phyloP scores from a whole-genome alignment of 73 alveolate genomes.

The Symbiodinium pilosum region DNA sequence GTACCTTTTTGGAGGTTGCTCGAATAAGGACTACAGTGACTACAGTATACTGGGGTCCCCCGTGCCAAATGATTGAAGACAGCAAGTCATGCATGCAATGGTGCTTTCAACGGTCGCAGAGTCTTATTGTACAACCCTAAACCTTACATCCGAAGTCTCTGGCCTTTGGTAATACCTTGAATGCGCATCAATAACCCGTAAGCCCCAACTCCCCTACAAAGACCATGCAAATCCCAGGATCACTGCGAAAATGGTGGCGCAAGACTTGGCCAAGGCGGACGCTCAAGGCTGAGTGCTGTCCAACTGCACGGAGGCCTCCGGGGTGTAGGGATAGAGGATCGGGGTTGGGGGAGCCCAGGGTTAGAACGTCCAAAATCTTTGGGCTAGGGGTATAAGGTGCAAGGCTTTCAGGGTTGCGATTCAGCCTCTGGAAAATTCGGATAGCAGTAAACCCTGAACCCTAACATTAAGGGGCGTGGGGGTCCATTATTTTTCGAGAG shows the following conservation, averaged over 20 bases:
- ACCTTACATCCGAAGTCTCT: background rate
- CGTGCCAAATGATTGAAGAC: too few relatives aligned
- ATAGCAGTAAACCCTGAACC: too few relatives aligned
- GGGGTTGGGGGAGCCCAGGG: background rate
- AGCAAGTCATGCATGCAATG: too few relatives aligned
- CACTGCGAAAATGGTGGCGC: conserved; percentile 84
- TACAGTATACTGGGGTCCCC: too few relatives aligned
- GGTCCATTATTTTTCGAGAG: too few relatives aligned
- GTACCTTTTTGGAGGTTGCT: too few relatives aligned
- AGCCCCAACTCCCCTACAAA: background rate
- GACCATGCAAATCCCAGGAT: background rate
- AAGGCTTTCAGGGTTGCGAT: background rate
- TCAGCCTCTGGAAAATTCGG: background rate
- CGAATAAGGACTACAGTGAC: too few relatives aligned
- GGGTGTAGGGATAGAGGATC: background rate
- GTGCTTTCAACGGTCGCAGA: too few relatives aligned
- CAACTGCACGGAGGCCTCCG: background rate
- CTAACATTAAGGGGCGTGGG: too few relatives aligned
- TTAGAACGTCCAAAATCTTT: too few relatives aligned
- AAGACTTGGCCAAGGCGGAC: conserved; percentile 85
- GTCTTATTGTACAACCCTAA: too few relatives aligned
- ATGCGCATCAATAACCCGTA: background rate
- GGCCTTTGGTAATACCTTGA: too few relatives aligned
- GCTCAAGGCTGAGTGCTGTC: background rate
- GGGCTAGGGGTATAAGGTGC: background rate